Percentiles rank a stretch among this genome's conserved stretches.
These are phyloP conservation scores for Mucor racemosus DNA, from an alignment of 371 early-diverging fungal genomes.

Conservation along the genomic window DNA sequence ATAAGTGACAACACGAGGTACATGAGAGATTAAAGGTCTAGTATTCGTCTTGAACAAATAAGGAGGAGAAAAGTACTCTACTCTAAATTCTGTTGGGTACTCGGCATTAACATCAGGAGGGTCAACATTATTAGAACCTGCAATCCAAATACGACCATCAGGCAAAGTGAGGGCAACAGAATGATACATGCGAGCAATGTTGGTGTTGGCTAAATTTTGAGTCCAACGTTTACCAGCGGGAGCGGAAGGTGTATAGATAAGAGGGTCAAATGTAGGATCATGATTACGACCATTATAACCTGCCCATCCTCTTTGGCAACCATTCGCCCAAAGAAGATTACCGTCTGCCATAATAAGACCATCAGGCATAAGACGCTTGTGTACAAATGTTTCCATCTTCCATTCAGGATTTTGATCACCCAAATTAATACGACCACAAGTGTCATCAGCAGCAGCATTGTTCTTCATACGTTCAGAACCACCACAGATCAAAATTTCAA, in stretches of 20 bases:
- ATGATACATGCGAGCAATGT: slow-evolving; percentile 74
- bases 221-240: slow-evolving; percentile 57
- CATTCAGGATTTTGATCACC: slow-evolving; percentile 55
- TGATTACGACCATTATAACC: slow-evolving; percentile 57
- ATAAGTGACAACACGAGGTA: slow-evolving; percentile 54
- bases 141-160: slow-evolving; percentile 59
- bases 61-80: slow-evolving; percentile 71
- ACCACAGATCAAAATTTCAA: slow-evolving; percentile 68
- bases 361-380: slow-evolving; percentile 67
- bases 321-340: slow-evolving; percentile 63
- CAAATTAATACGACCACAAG: slow-evolving; percentile 65
- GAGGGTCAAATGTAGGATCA: slow-evolving; percentile 63
- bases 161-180: slow-evolving; percentile 71
- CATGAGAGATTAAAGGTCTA: slow-evolving; percentile 54
- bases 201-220: slow-evolving; percentile 49
- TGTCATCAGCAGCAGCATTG: slow-evolving; percentile 46
- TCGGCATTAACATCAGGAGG: slow-evolving; percentile 50
- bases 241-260: slow-evolving; percentile 60
- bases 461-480: slow-evolving; percentile 54
- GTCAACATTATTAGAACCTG: slow-evolving; percentile 53
- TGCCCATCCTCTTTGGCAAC: slow-evolving; percentile 66
- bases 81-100: slow-evolving; percentile 69
- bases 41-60: slow-evolving; percentile 57
- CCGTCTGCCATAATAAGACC: slow-evolving; percentile 67
- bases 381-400: slow-evolving; percentile 66